Evolutionary conservation across 805 yeast genomes (phyloP).

Genomic region (Candida saitoana): DNA sequence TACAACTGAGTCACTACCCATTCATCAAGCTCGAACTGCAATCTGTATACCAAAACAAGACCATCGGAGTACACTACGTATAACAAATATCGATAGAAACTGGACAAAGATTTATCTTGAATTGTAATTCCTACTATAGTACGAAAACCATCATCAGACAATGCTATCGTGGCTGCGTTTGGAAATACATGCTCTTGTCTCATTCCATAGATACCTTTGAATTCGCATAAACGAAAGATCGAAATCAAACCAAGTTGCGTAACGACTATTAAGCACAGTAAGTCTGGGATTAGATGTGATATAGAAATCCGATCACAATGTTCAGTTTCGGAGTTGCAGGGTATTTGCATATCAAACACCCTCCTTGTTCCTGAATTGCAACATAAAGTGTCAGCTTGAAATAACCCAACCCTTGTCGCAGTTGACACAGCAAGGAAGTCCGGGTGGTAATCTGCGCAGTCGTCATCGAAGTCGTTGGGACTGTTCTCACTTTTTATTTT

Average conservation of each 20-base stretch:
- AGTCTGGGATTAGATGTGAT: slow-evolving; percentile 30
- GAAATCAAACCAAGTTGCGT: slow-evolving; percentile 36
- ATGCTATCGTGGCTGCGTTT: slow-evolving; percentile 23
- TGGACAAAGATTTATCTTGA: slow-evolving; percentile 19
- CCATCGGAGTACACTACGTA: slow-evolving; percentile 36
- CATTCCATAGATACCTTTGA: slow-evolving; percentile 37
- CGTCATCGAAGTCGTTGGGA: not conserved
- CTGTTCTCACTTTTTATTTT: not conserved
- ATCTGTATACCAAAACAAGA: slow-evolving; percentile 18
- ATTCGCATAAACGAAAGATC: slow-evolving; percentile 33
- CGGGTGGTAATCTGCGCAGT: not conserved
- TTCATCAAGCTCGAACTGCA: slow-evolving; percentile 6
- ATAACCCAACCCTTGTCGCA: slow-evolving; percentile 39
- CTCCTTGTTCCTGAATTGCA: slow-evolving; percentile 46
- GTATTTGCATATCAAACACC: slow-evolving; percentile 36
- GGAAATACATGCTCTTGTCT: slow-evolving; percentile 42
- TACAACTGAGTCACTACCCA: not conserved
- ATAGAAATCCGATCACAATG: slow-evolving; percentile 35
- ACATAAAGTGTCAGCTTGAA: slow-evolving; percentile 41
- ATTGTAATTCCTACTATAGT: slow-evolving; percentile 31
- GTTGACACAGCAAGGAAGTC: slow-evolving; percentile 39
- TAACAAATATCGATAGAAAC: slow-evolving; percentile 23
- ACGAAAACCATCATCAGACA: slow-evolving; percentile 26
- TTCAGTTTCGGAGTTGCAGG: slow-evolving; percentile 32
- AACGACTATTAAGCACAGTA: slow-evolving; percentile 31